Evolutionary conservation across 768 basidiomycete genomes (phyloP).

Genomic region (Auricularia heimuer): DNA sequence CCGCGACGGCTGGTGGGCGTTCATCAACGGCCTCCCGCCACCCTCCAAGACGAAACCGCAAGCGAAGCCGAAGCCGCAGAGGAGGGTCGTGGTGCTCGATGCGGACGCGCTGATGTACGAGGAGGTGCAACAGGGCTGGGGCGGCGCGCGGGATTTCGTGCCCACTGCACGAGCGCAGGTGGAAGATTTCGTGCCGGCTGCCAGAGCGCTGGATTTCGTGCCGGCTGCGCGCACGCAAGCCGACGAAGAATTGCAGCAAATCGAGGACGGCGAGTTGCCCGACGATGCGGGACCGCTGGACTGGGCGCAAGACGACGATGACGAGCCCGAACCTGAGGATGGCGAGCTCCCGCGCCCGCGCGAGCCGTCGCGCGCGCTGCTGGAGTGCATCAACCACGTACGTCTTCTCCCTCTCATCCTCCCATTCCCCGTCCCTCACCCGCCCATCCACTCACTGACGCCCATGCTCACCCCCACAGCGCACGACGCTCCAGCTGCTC

Average conservation of each 20-base stretch:
- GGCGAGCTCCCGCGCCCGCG: constrained; percentile 19
- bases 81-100: not conserved
- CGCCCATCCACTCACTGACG: too few relatives aligned
- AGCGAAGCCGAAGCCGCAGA: not conserved
- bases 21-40: constrained; percentile 24
- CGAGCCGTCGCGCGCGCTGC: constrained; percentile 48
- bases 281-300: not conserved
- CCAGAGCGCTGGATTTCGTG: too few relatives aligned
- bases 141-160: not conserved
- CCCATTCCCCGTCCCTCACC: too few relatives aligned
- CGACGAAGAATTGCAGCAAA: too few relatives aligned
- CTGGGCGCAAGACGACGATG: not conserved
- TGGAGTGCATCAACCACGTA: constrained; percentile 62
- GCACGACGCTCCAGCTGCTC: constrained; percentile 60
- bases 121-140: not conserved
- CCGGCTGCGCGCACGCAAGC: too few relatives aligned
- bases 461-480: constrained; percentile 29
- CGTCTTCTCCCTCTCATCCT: constrained; percentile 15
- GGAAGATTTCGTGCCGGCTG: not conserved
- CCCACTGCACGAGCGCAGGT: not conserved
- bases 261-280: too few relatives aligned
- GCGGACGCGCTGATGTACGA: not conserved
- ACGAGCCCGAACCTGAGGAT: not conserved
- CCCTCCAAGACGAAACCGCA: not conserved
- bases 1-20: constrained; percentile 74